Conservation (phyloP, 768 basidiomycete species). For the Lenzites betulinus region DNA sequence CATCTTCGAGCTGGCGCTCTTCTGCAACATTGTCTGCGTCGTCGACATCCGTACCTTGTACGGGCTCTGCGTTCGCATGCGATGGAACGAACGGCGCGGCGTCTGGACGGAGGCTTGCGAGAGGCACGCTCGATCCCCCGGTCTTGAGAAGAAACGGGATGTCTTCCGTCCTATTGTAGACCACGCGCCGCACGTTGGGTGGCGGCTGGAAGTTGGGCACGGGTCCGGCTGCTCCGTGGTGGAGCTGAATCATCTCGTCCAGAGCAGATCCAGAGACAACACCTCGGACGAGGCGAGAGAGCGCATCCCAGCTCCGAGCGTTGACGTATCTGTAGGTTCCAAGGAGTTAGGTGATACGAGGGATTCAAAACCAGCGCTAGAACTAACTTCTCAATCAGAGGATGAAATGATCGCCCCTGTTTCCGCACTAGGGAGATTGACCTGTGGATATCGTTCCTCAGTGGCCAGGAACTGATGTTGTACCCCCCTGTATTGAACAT, state of each 20-base stretch:
- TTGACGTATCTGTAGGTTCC: slow-evolving; percentile 26
- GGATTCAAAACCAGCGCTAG: too few relatives aligned
- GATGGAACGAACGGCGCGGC: slow-evolving; percentile 26
- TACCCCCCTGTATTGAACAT: background rate
- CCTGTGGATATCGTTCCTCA: slow-evolving; percentile 1
- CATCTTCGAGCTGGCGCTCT: slow-evolving; percentile 15
- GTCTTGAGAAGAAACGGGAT: slow-evolving; percentile 34
- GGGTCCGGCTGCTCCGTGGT: slow-evolving; percentile 6
- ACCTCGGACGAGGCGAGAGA: slow-evolving; percentile 29
- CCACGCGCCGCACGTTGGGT: slow-evolving; percentile 32
- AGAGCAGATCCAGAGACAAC: slow-evolving; percentile 21
- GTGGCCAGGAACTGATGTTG: background rate
- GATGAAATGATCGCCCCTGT: background rate
- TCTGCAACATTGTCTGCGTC: slow-evolving; percentile 16
- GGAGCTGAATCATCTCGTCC: slow-evolving; percentile 32
- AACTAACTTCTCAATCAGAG: slow-evolving; percentile 1
- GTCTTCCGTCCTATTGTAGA: slow-evolving; percentile 34
- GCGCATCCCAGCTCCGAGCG: slow-evolving; percentile 28
- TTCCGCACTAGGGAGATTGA: background rate
- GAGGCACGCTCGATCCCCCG: slow-evolving; percentile 12
- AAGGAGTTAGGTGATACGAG: background rate
- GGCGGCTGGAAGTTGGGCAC: background rate
- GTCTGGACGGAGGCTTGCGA: slow-evolving; percentile 19
- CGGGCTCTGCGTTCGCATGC: background rate
- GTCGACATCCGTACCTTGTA: background rate